Evolutionary conservation across 768 basidiomycete genomes (phyloP).

Genomic region (Lactifluus hygrophoroides): DNA sequence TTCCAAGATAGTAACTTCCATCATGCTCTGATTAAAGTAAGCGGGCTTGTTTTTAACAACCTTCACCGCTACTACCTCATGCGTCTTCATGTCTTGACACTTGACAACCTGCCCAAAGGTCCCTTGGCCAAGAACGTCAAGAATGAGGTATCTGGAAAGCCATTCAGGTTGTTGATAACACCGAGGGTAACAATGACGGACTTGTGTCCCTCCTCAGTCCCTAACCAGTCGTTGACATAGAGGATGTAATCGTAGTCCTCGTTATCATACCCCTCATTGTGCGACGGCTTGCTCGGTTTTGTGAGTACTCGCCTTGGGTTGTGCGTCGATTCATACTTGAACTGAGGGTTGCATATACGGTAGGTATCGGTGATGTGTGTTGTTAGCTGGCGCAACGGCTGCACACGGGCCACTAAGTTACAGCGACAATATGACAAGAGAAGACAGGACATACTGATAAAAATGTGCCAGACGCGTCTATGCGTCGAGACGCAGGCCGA

Average conservation of each 20-base stretch:
- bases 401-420: constrained; percentile 16
- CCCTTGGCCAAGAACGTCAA: constrained; percentile 96
- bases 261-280: constrained; percentile 97
- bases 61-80: constrained; percentile 97
- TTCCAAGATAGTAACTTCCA: constrained; percentile 98
- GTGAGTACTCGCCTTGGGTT: constrained; percentile 96
- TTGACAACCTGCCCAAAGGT: constrained; percentile 99
- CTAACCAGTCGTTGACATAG: constrained; percentile 97
- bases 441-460: constrained; percentile 58
- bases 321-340: constrained; percentile 89
- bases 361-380: constrained; percentile 85
- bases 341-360: constrained; percentile 88
- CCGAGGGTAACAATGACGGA: constrained; percentile 33
- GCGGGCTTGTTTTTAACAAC: constrained; percentile 99
- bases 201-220: constrained; percentile 93
- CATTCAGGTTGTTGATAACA: constrained; percentile 11
- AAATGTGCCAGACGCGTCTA: constrained; percentile 67
- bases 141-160: constrained; percentile 75
- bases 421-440: background rate
- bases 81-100: constrained; percentile 99
- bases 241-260: constrained; percentile 99
- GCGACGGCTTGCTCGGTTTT: constrained; percentile 90
- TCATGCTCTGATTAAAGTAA: constrained; percentile 99
- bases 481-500: constrained; percentile 57
- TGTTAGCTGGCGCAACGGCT: constrained; percentile 67